Percentiles rank a stretch among this genome's conserved stretches.
These are phyloP conservation scores for Alternaria longipes DNA, from an alignment of 2,329 filamentous ascomycete genomes.

Conservation along the genomic window DNA sequence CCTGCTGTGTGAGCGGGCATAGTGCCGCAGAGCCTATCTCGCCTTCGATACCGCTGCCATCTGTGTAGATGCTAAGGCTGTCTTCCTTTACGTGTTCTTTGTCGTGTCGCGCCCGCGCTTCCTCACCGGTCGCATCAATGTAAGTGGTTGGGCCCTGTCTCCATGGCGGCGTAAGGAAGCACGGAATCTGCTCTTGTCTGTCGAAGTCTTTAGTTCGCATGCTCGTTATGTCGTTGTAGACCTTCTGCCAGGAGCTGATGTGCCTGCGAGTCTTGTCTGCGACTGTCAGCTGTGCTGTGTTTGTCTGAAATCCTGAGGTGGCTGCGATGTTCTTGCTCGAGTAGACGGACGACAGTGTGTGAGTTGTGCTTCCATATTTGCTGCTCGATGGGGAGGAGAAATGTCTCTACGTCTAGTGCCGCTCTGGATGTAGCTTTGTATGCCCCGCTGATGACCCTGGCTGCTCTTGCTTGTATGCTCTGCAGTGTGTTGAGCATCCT, in stretches of 20 bases:
- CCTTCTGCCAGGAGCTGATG: conserved; percentile 18
- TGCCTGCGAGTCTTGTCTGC: conserved; percentile 14
- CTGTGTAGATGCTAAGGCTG: conserved; percentile 33
- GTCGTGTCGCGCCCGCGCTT: conserved; percentile 21
- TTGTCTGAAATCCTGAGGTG: conserved; percentile 18
- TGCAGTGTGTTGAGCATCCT: conserved; percentile 23
- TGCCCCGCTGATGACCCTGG: conserved; percentile 31
- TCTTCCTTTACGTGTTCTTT: conserved; percentile 15
- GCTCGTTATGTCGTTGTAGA: conserved; percentile 21
- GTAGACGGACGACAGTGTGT: conserved; percentile 19
- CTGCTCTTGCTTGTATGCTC: conserved; percentile 32
- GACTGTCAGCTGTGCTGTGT: conserved; percentile 3
- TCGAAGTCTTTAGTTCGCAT: conserved; percentile 8
- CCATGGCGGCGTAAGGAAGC: conserved; percentile 24
- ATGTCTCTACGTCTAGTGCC: conserved; percentile 22
- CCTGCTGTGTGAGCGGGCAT: conserved; percentile 25
- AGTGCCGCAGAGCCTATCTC: conserved; percentile 25
- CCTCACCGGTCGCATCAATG: conserved; percentile 22
- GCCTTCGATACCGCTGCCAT: conserved; percentile 31
- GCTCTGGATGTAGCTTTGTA: conserved; percentile 33
- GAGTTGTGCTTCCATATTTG: conserved; percentile 29
- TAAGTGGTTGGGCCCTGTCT: conserved; percentile 17
- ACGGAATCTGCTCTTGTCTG: conserved; percentile 23
- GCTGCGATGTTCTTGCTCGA: conserved; percentile 17
- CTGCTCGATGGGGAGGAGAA: conserved; percentile 23